A percentile compares a stretch with the other conserved stretches of the same genome.
Conservation (phyloP, 225 moss, liverwort and hornwort species). For the Neckera pumila region DNA sequence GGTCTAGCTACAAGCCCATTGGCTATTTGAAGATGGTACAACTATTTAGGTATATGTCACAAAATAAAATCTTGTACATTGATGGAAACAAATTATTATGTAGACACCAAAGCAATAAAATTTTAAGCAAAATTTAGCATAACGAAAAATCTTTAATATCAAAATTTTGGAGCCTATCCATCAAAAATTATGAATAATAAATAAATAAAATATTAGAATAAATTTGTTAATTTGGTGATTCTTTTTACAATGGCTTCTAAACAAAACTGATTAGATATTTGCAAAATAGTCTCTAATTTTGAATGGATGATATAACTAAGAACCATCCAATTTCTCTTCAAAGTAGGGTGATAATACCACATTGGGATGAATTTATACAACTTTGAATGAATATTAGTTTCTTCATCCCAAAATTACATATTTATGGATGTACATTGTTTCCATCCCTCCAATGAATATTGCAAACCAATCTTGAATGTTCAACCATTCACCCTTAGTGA, state of each 20-base stretch:
- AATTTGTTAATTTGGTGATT: neutral
- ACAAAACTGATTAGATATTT: neutral
- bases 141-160: neutral
- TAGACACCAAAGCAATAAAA: neutral
- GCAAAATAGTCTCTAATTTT: neutral
- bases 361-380: neutral
- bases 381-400: accelerated
- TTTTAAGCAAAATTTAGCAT: accelerated
- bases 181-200: neutral
- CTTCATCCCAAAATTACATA: neutral
- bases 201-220: accelerated
- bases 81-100: neutral
- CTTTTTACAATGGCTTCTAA: neutral
- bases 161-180: neutral
- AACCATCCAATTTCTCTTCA: neutral
- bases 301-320: neutral
- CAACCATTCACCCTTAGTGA: neutral
- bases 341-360: neutral
- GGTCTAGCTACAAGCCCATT: neutral
- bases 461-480: neutral
- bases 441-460: neutral
- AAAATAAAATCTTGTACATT: neutral
- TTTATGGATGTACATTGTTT: neutral
- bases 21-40: neutral
- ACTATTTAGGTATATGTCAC: neutral